Evolutionary conservation across 2,329 filamentous ascomycete genomes (phyloP), one percentile per base, ranked within the genome.

Genomic region (Monosporascus sp.): DNA sequence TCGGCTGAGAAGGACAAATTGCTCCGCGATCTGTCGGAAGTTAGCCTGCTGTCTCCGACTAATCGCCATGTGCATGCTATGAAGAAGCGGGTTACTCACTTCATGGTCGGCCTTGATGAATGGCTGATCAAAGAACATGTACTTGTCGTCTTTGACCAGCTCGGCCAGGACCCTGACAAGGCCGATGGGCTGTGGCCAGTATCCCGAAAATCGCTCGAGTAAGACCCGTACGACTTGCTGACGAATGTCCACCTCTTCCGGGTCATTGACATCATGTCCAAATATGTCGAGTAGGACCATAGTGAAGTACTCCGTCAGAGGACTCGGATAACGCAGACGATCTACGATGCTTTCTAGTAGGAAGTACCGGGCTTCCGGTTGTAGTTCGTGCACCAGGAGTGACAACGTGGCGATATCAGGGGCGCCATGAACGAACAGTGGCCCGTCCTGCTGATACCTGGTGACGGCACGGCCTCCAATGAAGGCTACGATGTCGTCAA

Each of bases 101-200:
- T 97, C 91, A 60, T 91, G 91, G 61, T 87, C 84, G 60, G 87
- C 82, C 76, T 96, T 95, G 72, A 97, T 89, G 65, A 96, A 97
- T 25, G 90, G 89, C 60, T 96, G 79, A 49, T 94, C 89, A 77
- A 95, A 97, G 77, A 99, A 96, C 66, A 85, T 85, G 71, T 93
- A 95, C 67, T 86, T 89, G 51, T 89, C 86, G 68, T 96, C 97
- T 77, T 96, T 95, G 61, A 96, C 79, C 53, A 99, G 80, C 74
- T 97, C 94, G 58, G 94, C 76, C 56, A 96, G 81, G 37, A 91
- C 93, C 57, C 92, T 86, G 68, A 97, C 86, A 44, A 99, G 76
- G 14, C 95, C 95, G 93, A 93, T 97, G 18, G 95, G 93, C 69
- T 97, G 93, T 50, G 93, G 93, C 74, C 92, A 90, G 69, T 90